Evolutionary conservation across 2,329 filamentous ascomycete genomes (phyloP).

Genomic region (Trichocomaceae sp.): DNA sequence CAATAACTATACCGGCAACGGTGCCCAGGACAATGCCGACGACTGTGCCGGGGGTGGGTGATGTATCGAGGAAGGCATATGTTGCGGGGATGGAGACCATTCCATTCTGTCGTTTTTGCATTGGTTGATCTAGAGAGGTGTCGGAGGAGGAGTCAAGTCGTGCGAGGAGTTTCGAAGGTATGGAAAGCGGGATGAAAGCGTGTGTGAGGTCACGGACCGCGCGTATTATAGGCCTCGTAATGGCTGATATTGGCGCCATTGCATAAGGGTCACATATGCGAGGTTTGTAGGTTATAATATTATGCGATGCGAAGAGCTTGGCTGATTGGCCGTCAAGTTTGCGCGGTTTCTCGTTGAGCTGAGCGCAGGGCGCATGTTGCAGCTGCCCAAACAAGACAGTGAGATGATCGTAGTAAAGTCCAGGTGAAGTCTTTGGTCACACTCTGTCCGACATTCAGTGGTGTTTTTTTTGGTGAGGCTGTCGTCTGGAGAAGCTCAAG

Average conservation of each 20-base stretch:
- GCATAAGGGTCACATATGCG: background rate
- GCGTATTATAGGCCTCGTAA: constrained; percentile 7
- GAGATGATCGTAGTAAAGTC: background rate
- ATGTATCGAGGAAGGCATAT: constrained; percentile 49
- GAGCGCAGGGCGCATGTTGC: constrained; percentile 9
- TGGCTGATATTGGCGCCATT: constrained; percentile 11
- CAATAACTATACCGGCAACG: constrained; percentile 47
- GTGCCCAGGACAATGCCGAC: constrained; percentile 51
- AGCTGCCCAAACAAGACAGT: background rate
- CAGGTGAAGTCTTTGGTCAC: background rate
- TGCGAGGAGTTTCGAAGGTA: constrained; percentile 1
- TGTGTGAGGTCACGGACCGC: constrained; percentile 7
- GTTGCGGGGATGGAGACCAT: constrained; percentile 53
- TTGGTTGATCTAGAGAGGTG: background rate
- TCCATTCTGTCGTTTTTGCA: constrained; percentile 12
- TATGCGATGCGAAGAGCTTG: background rate
- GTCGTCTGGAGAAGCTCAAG: background rate
- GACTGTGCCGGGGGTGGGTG: constrained; percentile 51
- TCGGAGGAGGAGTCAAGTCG: background rate
- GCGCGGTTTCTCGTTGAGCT: background rate
- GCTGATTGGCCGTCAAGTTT: background rate
- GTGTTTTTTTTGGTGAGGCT: background rate
- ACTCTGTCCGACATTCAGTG: background rate
- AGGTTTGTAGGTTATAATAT: background rate
- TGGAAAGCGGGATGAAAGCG: constrained; percentile 10